These are phyloP conservation scores for Fusarium siculi DNA, from an alignment of 2,329 filamentous ascomycete species.

Conservation along the genomic window DNA sequence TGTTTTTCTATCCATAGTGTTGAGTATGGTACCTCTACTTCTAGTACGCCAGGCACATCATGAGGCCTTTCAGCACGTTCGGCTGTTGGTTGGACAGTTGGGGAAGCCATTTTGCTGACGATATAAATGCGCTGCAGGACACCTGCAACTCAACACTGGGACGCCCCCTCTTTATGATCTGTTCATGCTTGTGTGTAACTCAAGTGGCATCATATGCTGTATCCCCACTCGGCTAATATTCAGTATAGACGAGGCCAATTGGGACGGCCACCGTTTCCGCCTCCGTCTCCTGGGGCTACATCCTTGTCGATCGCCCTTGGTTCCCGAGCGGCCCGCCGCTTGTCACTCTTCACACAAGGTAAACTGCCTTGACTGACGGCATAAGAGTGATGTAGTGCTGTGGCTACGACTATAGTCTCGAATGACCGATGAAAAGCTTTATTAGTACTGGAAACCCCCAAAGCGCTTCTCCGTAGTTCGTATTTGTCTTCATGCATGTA, in stretches of 20 bases:
- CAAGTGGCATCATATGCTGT: conserved; percentile 1
- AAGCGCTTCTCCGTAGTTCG: background rate
- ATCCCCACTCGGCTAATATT: conserved; percentile 6
- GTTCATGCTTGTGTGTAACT: background rate
- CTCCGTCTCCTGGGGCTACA: background rate
- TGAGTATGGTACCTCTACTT: background rate
- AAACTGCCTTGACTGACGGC: background rate
- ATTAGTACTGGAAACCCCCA: rapidly evolving
- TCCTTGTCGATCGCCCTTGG: background rate
- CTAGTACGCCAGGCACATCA: background rate
- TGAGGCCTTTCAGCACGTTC: background rate
- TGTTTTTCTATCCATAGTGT: rapidly evolving
- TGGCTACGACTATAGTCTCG: background rate
- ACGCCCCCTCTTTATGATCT: conserved; percentile 13
- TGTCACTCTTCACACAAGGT: background rate
- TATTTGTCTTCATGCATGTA: background rate
- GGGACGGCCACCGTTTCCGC: background rate
- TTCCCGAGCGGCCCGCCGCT: background rate
- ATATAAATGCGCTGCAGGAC: background rate
- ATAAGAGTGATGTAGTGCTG: background rate
- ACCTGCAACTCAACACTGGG: background rate
- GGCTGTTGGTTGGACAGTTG: background rate
- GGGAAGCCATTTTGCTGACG: background rate
- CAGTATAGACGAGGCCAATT: background rate
- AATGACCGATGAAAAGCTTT: background rate